phyloP scores from a whole-genome alignment of 768 basidiomycete genomes.

The Serendipita vermifera region DNA sequence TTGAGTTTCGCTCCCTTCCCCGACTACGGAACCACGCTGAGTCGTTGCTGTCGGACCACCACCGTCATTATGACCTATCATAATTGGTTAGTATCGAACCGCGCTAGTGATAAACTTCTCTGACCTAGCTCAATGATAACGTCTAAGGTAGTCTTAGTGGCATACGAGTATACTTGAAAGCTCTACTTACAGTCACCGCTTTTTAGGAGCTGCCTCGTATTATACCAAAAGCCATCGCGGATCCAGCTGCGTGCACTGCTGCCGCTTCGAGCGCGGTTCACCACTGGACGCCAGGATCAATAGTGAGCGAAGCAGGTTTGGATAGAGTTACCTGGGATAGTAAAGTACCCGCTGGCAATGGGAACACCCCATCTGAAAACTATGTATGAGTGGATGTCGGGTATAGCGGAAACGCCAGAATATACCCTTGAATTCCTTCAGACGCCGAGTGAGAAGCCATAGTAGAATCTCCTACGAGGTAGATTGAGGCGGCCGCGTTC shows the following conservation, averaged over 20 bases:
- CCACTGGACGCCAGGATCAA: conserved; percentile 31
- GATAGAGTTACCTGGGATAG: background rate
- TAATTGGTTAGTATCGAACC: background rate
- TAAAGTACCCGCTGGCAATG: conserved; percentile 11
- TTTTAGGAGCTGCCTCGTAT: conserved; percentile 27
- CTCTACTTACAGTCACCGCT: conserved; percentile 23
- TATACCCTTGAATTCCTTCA: conserved; percentile 13
- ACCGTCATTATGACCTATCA: conserved; percentile 33
- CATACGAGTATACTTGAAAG: no score
- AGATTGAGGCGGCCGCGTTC: conserved; percentile 17
- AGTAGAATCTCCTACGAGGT: conserved; percentile 20
- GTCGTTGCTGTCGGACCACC: conserved; percentile 18
- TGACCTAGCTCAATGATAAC: conserved; percentile 20
- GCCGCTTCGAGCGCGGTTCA: conserved; percentile 36
- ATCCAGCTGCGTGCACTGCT: conserved; percentile 36
- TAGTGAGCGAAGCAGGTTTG: conserved; percentile 30
- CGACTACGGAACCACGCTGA: background rate
- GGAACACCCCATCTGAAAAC: conserved; percentile 14
- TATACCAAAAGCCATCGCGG: conserved; percentile 31
- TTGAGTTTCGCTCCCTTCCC: conserved; percentile 10
- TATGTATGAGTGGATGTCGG: background rate
- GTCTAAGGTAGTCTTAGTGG: conserved; percentile 14
- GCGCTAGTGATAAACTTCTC: background rate
- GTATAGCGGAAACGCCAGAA: background rate
- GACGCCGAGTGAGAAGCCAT: conserved; percentile 15